These are phyloP conservation scores for Prunella vulgaris DNA, from an alignment of 257 asterid species.

Conservation along the genomic window DNA sequence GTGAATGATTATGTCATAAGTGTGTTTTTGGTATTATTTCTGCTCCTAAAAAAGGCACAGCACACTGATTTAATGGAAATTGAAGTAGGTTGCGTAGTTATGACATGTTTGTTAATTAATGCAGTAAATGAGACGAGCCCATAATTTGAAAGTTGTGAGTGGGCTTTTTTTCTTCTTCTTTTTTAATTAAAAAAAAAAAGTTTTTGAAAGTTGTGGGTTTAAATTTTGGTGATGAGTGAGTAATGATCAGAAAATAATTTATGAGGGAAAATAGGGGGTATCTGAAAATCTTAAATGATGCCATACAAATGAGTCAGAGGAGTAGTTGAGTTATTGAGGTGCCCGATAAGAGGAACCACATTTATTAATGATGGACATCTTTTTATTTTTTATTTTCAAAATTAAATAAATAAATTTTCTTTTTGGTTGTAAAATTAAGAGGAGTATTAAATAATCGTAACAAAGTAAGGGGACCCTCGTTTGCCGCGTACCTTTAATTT, in stretches of 20 bases:
- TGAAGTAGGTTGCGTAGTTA: not conserved
- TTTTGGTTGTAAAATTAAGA: not conserved
- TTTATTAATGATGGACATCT: not conserved
- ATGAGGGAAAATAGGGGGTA: not conserved
- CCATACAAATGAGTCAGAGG: constrained; percentile 44
- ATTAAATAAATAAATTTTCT: not conserved
- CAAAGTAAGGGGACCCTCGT: constrained; percentile 26
- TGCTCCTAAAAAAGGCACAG: not conserved
- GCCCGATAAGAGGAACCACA: constrained; percentile 31
- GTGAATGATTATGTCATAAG: not conserved
- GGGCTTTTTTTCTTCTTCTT: too few relatives aligned
- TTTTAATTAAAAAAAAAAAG: too few relatives aligned
- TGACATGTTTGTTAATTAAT: not conserved
- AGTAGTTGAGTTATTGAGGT: constrained; percentile 39
- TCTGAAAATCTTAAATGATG: constrained; percentile 33
- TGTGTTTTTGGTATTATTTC: not conserved
- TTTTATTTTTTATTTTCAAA: not conserved
- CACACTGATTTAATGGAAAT: constrained; percentile 10
- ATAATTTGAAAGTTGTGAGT: constrained; percentile 3
- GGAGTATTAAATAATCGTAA: not conserved
- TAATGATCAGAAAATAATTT: constrained; percentile 21
- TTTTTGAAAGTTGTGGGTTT: not conserved
- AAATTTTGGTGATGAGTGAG: constrained; percentile 25
- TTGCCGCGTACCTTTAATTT: constrained; percentile 19
- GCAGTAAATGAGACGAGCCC: not conserved